Base-by-base conservation (phyloP, 2,329 filamentous ascomycete genomes). In the Colletotrichum lindemuthianum region DNA sequence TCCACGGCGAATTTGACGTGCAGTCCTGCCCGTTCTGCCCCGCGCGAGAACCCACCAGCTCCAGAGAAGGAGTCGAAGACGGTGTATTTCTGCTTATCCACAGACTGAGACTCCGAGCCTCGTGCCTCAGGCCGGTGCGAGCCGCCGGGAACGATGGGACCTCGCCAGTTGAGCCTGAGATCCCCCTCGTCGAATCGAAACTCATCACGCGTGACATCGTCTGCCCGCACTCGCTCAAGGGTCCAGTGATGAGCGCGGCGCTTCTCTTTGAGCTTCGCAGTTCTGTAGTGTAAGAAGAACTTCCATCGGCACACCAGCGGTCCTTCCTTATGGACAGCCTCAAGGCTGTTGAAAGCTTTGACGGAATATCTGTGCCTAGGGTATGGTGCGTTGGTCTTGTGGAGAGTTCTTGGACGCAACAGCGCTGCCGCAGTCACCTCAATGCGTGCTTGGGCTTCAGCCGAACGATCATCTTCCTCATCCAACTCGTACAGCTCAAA, bases 21-120 rank as follows among this genome's bases (percentile, higher is more conserved):
- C 12, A 93, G 77, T 0, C 91, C 90, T 0, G 82, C 82, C 12
- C 74, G 73, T 16, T 78, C 72, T 0, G 90, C 90, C 0, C 90
- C 92, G 2, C 84, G 78, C 0, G 90, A 91, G 1, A 87, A 86
- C 5, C 92, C 92, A 0, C 92, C 92, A 2, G 86, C 90, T 1
- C 92, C 91, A 39, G 87, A 90, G 67, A 92, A 96, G 0, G 85
- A 82, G 71, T 96, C 92, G 1, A 87, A 90, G 32, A 90, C 86
- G 0, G 88, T 91, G 65, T 92, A 92, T 43, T 78, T 80, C 49
- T 86, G 83, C 37, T 13, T 15, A n/a, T 15, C 37, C 9, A 10
- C 50, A 8, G 15, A 15, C 15, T 24, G 32, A 15, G 24, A 10
- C 12, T 8, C 37, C 34, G 47, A 34, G 6, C 12, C 15, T 16